phyloP scores from a whole-genome alignment of 805 yeast species.

The Cyberlindnera petersonii region DNA sequence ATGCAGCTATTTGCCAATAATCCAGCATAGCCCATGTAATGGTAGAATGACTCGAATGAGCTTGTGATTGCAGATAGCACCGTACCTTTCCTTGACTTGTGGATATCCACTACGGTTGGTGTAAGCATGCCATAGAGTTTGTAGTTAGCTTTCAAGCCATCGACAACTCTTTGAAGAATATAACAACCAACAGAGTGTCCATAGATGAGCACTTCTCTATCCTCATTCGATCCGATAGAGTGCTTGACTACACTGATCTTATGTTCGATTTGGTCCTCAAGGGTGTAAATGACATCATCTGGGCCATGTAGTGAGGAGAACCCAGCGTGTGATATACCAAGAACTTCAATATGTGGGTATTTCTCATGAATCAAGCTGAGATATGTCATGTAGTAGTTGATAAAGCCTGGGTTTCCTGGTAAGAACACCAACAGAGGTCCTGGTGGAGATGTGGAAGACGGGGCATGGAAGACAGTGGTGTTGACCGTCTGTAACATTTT shows the following conservation, averaged over 20 bases:
- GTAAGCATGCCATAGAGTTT: conserved; percentile 57
- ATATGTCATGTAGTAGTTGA: conserved; percentile 59
- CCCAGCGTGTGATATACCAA: conserved; percentile 67
- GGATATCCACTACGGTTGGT: conserved; percentile 66
- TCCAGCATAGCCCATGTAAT: conserved; percentile 29
- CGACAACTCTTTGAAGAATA: conserved; percentile 51
- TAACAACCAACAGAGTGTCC: conserved; percentile 76
- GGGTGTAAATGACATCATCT: conserved; percentile 30
- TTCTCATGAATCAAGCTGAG: conserved; percentile 38
- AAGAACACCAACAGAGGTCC: conserved; percentile 49
- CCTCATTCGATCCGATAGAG: conserved; percentile 20
- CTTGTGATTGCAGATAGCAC: conserved; percentile 28
- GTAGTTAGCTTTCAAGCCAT: conserved; percentile 28
- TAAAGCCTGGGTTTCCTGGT: conserved; percentile 78
- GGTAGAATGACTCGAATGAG: conserved; percentile 29
- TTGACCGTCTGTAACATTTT: conserved; percentile 1
- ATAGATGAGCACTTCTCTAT: conserved; percentile 42
- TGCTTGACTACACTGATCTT: conserved; percentile 47
- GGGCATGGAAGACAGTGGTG: conserved; percentile 11
- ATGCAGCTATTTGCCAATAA: conserved; percentile 22
- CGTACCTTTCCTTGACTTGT: conserved; percentile 40
- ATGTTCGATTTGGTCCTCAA: conserved; percentile 57
- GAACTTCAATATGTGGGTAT: conserved; percentile 45
- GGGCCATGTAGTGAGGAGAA: conserved; percentile 28
- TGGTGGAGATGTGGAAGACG: neutral